Percentiles rank a stretch among this genome's conserved stretches.
phyloP scores from a whole-genome alignment of 768 basidiomycete species.

The Thelephora ganbajun region DNA sequence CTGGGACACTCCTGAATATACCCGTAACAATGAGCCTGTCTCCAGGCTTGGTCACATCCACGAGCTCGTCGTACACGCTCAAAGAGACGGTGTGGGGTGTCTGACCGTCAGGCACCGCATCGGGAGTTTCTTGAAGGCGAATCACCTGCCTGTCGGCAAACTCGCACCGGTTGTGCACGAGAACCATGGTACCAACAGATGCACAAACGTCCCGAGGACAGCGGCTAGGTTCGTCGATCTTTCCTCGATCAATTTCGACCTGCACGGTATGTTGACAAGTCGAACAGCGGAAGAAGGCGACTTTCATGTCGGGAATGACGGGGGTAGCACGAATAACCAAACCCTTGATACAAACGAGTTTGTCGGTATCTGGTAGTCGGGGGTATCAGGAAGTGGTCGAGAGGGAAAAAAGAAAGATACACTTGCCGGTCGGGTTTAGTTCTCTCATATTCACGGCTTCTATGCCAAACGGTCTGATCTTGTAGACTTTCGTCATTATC shows the following conservation, averaged over 20 bases:
- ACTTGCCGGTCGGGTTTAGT: conserved; percentile 79
- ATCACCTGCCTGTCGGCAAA: conserved; percentile 95
- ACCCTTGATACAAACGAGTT: conserved; percentile 90
- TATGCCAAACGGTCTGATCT: conserved; percentile 84
- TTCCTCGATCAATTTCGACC: conserved; percentile 95
- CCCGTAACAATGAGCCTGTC: conserved; percentile 85
- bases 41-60: conserved; percentile 92
- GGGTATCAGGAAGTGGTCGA: neutral
- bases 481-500: conserved; percentile 80
- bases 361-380: conserved; percentile 73
- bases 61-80: conserved; percentile 96
- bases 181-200: conserved; percentile 78
- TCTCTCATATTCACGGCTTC: conserved; percentile 85
- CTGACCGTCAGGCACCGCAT: conserved; percentile 95
- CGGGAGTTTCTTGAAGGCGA: conserved; percentile 92
- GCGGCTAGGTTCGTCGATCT: conserved; percentile 82
- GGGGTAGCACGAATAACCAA: conserved; percentile 95
- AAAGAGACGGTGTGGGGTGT: conserved; percentile 95
- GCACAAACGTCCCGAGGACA: conserved; percentile 93
- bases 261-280: conserved; percentile 95
- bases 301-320: conserved; percentile 98
- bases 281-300: conserved; percentile 94
- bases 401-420: neutral
- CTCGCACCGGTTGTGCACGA: conserved; percentile 94
- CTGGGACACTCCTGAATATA: conserved; percentile 89